Evolutionary conservation across 1,139 yeast species (phyloP).

Genomic region (Zygosaccharomyces pseudobailii): DNA sequence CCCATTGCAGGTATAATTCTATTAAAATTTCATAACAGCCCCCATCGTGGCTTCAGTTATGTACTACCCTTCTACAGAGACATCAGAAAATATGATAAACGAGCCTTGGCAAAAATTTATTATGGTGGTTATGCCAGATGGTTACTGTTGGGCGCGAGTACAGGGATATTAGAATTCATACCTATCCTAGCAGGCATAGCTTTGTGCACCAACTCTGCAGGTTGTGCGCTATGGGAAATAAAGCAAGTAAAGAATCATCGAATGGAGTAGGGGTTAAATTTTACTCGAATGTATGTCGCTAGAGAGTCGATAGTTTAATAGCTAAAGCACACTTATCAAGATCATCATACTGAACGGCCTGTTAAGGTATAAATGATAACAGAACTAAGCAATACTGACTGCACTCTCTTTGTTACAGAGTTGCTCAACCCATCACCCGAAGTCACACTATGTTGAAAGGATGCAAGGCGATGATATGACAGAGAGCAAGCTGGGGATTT

Average conservation of each 20-base stretch:
- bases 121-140: slow-evolving; percentile 14
- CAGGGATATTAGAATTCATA: slow-evolving; percentile 13
- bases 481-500: slow-evolving; percentile 5
- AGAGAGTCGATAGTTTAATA: neutral
- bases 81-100: slow-evolving; percentile 6
- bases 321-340: neutral
- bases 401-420: no score
- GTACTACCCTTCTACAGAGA: slow-evolving; percentile 11
- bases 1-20: slow-evolving; percentile 14
- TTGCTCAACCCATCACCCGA: no score
- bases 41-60: slow-evolving; percentile 15
- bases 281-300: neutral
- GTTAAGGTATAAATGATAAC: no score
- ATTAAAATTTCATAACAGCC: slow-evolving; percentile 7
- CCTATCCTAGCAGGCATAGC: slow-evolving; percentile 15
- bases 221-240: slow-evolving; percentile 17
- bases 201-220: slow-evolving; percentile 11
- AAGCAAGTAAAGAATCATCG: slow-evolving; percentile 3
- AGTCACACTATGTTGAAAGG: neutral
- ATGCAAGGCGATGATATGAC: slow-evolving; percentile 6
- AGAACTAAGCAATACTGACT: no score
- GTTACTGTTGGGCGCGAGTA: slow-evolving; percentile 12
- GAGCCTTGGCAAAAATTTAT: slow-evolving; percentile 6
- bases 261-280: neutral
- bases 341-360: no score